Base-by-base conservation (phyloP, 2,329 filamentous ascomycete species). In the Chrysoporthe cubensis region DNA sequence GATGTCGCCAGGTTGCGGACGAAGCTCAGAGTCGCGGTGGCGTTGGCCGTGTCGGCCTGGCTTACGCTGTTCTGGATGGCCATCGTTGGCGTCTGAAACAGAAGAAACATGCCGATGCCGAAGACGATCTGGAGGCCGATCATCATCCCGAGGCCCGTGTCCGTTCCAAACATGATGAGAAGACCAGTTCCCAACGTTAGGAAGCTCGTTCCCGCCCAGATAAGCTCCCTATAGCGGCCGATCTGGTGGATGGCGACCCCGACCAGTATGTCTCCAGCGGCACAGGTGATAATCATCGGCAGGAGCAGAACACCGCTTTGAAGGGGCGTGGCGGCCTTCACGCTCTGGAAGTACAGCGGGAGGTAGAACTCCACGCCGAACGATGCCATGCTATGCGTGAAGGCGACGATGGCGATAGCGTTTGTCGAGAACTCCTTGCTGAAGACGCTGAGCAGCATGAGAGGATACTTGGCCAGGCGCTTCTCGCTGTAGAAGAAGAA, bases 341-440 rank as follows among this genome's bases (percentile, higher is more conserved):
- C 89, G 3, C 86, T 83, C 74, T 93, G 90, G 57, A 91, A 87
- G 76, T 88, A 92, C 0, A 92, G 80, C 0, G 90, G 90, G 32
- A 92, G 80, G 72, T 90, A 92, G 76, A 90, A 92, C 59, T 88
- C 85, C 0, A 82, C 82, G 0, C 83, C 85, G 34, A 90, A 88
- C 75, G 89, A 54, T 1, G 87, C 84, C 74, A 88, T 79, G 1
- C 76, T 76, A 68, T 84, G 80, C 54, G 77, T 77, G 68, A 81
- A 80, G 58, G 74, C 75, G 1, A 82, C 75, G 2, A 71, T 71
- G 34, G 89, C 82, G 4, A 81, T 80, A 0, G 88, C 88, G 9
- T 85, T 75, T 46, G 86, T 88, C 0, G 87, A 86, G 57, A 76
- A 70, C 14, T 81, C 78, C 0, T 76, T 76, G 76, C 37, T 46